Base-by-base conservation (phyloP, 2,329 filamentous ascomycete species). In the Exophiala phaeomuriformis region DNA sequence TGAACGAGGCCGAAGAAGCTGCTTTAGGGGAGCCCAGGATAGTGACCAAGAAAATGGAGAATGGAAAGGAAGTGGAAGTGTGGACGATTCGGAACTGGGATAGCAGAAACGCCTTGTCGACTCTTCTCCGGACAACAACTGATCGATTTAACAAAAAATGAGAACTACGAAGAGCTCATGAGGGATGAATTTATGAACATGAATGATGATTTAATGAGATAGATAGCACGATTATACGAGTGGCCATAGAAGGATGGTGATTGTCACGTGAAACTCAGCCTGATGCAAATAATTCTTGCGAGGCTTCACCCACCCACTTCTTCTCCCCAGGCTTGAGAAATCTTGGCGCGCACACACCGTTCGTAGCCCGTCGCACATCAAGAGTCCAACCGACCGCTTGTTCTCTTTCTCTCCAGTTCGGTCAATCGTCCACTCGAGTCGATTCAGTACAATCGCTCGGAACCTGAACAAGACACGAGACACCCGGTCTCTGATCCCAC, bases 1-100 rank as follows among this genome's bases (percentile, higher is more conserved):
- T 76, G 4, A 43, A 52, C 3, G 66, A 65, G 32, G 73, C 72
- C 4, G 57, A 64, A 44, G 58, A 61, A 40, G 62, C 61, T 2
- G 62, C 62, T 1, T 35, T 55, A 19, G 55, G 52, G 8, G 61
- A 63, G 40, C 60, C 60, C 4, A 49, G 62, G 44, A 49, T 60
- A 30, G 37, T 36, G 10, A 51, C 37, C 36, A 52, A 12, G 30
- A 47, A 45, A 41, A 49, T 44, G 10, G 44, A 52, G 19, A 49
- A 60, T 28, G 61, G 59, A 4, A 51, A 60, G 41, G 50, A 58
- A 42, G 52, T 59, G 10, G 60, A 62, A 43, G 47, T 57, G 5
- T 63, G 61, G 61, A 61, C 53, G 29, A 63, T 63, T 37, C 55
- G 58, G 28, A 63, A 62, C 35, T 63, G 61, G 61, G 60, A 63